Base-by-base conservation (phyloP, 1,284 basidiomycete species). In the Moniliella sp. region DNA sequence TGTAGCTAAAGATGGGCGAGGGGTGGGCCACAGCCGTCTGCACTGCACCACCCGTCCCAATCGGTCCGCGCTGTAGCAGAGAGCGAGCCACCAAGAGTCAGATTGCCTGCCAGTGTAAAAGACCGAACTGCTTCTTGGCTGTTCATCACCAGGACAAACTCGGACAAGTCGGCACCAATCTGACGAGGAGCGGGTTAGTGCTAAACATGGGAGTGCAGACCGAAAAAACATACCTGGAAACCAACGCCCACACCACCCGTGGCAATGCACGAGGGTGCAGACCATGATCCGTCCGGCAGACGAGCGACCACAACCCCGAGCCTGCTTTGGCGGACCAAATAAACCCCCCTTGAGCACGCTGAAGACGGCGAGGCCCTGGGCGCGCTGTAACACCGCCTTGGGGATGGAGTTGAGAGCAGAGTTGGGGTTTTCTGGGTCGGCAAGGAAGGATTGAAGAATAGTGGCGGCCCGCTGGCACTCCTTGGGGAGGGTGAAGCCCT, bases 1-100 rank as follows among this genome's bases (percentile, higher is more conserved):
- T 84, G 64, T 94, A 94, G 44, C 80, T 82, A 65, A 93, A 97
- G 76, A 94, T 84, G 1, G 86, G 86, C 8, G 88, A 76, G 0
- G 88, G 84, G 61, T 88, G 81, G 12, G 80, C 76, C 28, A 97
- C 65, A 5, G 74, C 75, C 0, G 82, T 74, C 48, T 86, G 76
- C 5, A 93, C 73, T 36, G 79, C 78, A 0, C 79, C 88, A 7
- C 91, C 91, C 0, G 86, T 93, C 0, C 88, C 91, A 42, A 94
- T 79, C 0, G 88, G 88, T 0, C 56, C 54, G n/a, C 3, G 47
- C 50, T 0, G 53, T 44, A 4, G 52, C 49, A 11, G 36, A 41
- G 9, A 63, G 49, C 33, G 51, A 45, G 41, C 69, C 69, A 2
- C 91, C 88, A 34, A 99, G 78, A 3, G 88, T 94, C 15, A 97